Evolutionary conservation across 352 stramenopile species (phyloP), one percentile per base, ranked within the genome.

Genomic region (Phytophthora colocasiae): DNA sequence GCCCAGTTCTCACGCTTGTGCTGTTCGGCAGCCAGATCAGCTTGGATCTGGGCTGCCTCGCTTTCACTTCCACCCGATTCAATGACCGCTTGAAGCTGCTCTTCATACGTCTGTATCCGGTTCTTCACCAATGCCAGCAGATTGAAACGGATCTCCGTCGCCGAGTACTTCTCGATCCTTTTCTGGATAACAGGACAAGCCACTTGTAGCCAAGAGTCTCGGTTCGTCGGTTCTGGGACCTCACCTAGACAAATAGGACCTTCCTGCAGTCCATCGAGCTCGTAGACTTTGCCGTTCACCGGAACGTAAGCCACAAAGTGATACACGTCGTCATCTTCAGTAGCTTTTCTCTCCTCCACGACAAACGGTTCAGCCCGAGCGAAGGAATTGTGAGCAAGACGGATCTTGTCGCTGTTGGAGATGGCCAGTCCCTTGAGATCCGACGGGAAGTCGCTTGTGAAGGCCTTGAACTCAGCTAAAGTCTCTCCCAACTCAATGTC

Each of bases 271-370:
- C 97, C 97, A 75, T 99, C 97, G 17, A 99, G 85, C 83, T 99
- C 97, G 75, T 98, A 99, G 0, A 99, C 90, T 34, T 81, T 89
- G 29, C 87, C 90, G 69, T 94, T 81, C 26, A 91, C 75, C 0
- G 92, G 93, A 34, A 98, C 84, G 69, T 98, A 99, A 14, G 97
- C 95, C n/a, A 99, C 87, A 80, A 99, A 99, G 73, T 99, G 97
- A 76, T 98, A 99, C 17, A 98, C 96, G 48, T 98, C 95, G 63
- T 98, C 93, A 50, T 97, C 81, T n/a, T 70, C 67, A 26, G 88
- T 92, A 26, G 74, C 78, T 46, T 89, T 91, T 36, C 81, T 66
- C 59, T 92, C 80, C 17, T 94, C 83, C 38, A 92, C 71, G 6
- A 96, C 79, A 34, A 97, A 96, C 3, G 85, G 85, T 61, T 96